Evolutionary conservation across 1,139 yeast species (phyloP).

Genomic region (Eremothecium coryli): DNA sequence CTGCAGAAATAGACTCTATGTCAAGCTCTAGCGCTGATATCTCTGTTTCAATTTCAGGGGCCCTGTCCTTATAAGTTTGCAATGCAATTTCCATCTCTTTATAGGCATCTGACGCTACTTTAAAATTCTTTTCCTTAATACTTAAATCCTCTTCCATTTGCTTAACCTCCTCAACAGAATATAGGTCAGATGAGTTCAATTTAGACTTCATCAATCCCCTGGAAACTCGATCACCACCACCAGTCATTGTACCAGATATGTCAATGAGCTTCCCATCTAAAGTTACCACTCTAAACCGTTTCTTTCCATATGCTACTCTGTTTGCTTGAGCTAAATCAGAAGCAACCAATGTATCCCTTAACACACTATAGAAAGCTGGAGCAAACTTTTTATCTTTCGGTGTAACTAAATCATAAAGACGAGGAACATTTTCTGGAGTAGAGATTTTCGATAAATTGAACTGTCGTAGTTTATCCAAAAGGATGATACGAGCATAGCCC

Average conservation of each 20-base stretch:
- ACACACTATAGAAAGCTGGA: constrained; percentile 83
- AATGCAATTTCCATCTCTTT: constrained; percentile 54
- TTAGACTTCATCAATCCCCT: constrained; percentile 34
- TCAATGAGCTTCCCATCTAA: constrained; percentile 88
- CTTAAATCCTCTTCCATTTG: constrained; percentile 46
- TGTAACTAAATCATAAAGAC: constrained; percentile 74
- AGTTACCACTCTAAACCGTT: constrained; percentile 82
- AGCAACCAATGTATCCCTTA: constrained; percentile 84
- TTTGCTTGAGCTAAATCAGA: constrained; percentile 71
- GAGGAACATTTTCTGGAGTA: constrained; percentile 70
- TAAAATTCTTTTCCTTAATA: constrained; percentile 48
- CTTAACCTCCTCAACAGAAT: constrained; percentile 51
- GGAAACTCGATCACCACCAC: constrained; percentile 73
- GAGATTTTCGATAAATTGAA: constrained; percentile 52
- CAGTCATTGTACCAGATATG: constrained; percentile 94
- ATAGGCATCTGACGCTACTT: constrained; percentile 43
- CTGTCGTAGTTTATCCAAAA: constrained; percentile 63
- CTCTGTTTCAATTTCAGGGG: constrained; percentile 61
- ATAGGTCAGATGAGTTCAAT: constrained; percentile 14
- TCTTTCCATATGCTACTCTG: constrained; percentile 76
- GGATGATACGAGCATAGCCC: constrained; percentile 84
- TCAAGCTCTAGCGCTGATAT: constrained; percentile 57
- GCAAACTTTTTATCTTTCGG: constrained; percentile 60
- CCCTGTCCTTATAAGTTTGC: constrained; percentile 48
- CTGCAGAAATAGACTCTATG: constrained; percentile 45